A percentile compares a stretch with the other conserved stretches of the same genome.
These are phyloP conservation scores for Zoysia matrella DNA, from an alignment of 202 grass and related monocot species.

Conservation along the genomic window DNA sequence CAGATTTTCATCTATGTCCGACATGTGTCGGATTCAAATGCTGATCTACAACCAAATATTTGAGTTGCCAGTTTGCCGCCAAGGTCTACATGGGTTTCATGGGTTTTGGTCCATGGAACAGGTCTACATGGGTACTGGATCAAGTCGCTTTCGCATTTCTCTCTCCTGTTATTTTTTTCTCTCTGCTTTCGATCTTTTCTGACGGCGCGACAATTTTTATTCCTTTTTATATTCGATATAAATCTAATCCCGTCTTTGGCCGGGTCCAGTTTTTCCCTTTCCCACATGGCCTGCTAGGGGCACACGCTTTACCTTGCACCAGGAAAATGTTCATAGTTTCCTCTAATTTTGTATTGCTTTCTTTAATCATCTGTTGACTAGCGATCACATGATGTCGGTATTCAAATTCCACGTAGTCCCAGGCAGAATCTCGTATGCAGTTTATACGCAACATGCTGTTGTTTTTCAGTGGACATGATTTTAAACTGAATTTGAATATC, in stretches of 20 bases:
- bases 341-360: conserved; percentile 1
- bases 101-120: conserved; percentile 49
- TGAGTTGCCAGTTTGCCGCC: background rate
- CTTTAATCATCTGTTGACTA: conserved; percentile 41
- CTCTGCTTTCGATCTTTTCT: conserved; percentile 50
- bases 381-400: background rate
- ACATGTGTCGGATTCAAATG: too few relatives aligned
- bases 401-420: background rate
- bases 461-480: too few relatives aligned
- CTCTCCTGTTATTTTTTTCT: conserved; percentile 43
- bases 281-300: conserved; percentile 44
- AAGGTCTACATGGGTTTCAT: conserved; percentile 7
- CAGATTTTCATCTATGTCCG: too few relatives aligned
- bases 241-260: conserved; percentile 46
- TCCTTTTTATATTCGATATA: conserved; percentile 47
- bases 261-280: conserved; percentile 44
- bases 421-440: background rate
- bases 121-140: conserved; percentile 17
- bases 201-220: conserved; percentile 45
- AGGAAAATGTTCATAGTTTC: conserved; percentile 22
- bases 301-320: conserved; percentile 36
- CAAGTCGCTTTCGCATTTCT: conserved; percentile 52
- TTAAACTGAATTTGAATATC: too few relatives aligned
- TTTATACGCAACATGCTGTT: background rate
- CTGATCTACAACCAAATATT: background rate